phyloP scores from a whole-genome alignment of 495 filamentous ascomycete genomes.

The Clavariopsis aquatica region DNA sequence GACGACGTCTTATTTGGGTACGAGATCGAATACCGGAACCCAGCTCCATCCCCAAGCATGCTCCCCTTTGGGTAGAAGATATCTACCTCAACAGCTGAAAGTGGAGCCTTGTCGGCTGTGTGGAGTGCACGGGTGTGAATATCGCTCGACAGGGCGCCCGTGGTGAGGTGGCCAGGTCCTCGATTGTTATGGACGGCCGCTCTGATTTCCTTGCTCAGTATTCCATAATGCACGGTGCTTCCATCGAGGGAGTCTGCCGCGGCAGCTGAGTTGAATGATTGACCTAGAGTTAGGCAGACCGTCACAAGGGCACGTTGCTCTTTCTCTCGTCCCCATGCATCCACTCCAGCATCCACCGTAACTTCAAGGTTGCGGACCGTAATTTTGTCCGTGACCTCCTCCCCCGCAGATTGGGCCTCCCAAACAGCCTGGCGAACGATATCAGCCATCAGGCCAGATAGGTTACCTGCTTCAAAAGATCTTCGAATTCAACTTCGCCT shows the following conservation, averaged over 20 bases:
- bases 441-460: background rate
- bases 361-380: constrained; percentile 55
- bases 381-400: constrained; percentile 34
- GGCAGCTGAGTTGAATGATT: constrained; percentile 53
- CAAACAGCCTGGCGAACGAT: constrained; percentile 15
- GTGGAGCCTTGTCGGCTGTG: constrained; percentile 10
- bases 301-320: constrained; percentile 58
- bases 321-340: constrained; percentile 60
- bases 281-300: constrained; percentile 50
- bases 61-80: constrained; percentile 42
- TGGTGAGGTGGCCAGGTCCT: constrained; percentile 9
- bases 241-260: constrained; percentile 50
- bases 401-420: background rate
- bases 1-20: background rate
- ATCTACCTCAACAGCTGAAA: constrained; percentile 24
- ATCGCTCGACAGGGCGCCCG: background rate
- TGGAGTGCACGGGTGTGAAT: constrained; percentile 4
- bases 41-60: constrained; percentile 42
- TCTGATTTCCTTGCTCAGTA: constrained; percentile 56
- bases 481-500: too few relatives aligned
- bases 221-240: constrained; percentile 65
- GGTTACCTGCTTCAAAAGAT: too few relatives aligned
- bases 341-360: constrained; percentile 48
- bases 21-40: background rate
- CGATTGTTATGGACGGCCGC: constrained; percentile 37